These are phyloP conservation scores for Simplicillium aogashimaense DNA, from an alignment of 2,329 filamentous ascomycete genomes.

Conservation along the genomic window DNA sequence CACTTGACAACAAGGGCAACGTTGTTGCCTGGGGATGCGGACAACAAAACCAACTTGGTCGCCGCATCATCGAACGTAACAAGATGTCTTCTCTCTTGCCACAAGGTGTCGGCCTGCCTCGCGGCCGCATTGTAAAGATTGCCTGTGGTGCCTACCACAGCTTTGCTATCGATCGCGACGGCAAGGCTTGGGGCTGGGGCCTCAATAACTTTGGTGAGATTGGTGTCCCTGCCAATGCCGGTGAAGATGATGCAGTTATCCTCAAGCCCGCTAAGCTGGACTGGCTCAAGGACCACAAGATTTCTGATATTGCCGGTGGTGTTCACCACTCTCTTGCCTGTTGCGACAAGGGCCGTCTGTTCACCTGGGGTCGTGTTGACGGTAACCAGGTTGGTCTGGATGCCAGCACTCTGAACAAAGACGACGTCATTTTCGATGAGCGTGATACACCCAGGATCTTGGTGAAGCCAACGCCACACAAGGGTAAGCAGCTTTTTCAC, in stretches of 20 bases:
- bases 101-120: slow-evolving; percentile 44
- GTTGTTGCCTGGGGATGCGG: slow-evolving; percentile 65
- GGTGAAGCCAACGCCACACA: slow-evolving; percentile 24
- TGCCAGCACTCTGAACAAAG: slow-evolving; percentile 34
- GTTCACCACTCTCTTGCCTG: slow-evolving; percentile 65
- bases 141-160: slow-evolving; percentile 71
- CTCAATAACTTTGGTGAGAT: slow-evolving; percentile 82
- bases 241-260: slow-evolving; percentile 52
- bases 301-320: slow-evolving; percentile 60
- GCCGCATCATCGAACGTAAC: slow-evolving; percentile 51
- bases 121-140: slow-evolving; percentile 46
- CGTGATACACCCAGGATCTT: slow-evolving; percentile 56
- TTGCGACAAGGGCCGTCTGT: slow-evolving; percentile 44
- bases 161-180: slow-evolving; percentile 65
- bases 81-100: slow-evolving; percentile 51
- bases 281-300: slow-evolving; percentile 51
- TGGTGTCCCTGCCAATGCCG: slow-evolving; percentile 48
- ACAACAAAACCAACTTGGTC: slow-evolving; percentile 54
- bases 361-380: slow-evolving; percentile 51
- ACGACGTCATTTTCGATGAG: slow-evolving; percentile 53
- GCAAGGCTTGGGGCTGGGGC: slow-evolving; percentile 71
- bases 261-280: slow-evolving; percentile 60
- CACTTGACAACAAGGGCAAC: slow-evolving; percentile 53
- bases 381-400: slow-evolving; percentile 45
- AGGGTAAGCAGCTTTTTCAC: slow-evolving; percentile 28